A percentile compares a stretch with the other conserved stretches of the same genome.
These are phyloP conservation scores for Saussurea involucrata DNA, from an alignment of 129 eudicot species.

Conservation along the genomic window DNA sequence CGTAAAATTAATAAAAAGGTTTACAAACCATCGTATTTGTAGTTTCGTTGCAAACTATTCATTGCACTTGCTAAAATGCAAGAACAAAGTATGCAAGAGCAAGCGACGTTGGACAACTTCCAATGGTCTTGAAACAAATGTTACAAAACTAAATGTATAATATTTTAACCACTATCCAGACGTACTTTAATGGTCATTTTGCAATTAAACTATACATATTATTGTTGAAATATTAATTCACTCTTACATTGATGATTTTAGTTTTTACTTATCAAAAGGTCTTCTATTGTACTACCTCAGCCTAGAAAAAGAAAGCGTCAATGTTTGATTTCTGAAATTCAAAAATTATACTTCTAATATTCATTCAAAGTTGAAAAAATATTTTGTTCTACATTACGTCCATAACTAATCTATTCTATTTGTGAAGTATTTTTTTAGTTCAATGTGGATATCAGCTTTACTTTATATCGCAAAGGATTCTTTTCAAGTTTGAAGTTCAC, in stretches of 20 bases:
- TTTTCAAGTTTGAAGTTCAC: neutral
- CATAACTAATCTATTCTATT: neutral
- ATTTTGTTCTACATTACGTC: neutral
- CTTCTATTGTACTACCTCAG: neutral
- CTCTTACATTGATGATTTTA: neutral
- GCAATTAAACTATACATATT: neutral
- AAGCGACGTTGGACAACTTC: slow-evolving; percentile 6
- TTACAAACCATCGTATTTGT: neutral
- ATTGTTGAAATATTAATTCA: neutral
- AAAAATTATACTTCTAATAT: neutral
- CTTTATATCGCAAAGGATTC: neutral
- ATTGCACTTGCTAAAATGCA: slow-evolving; percentile 1
- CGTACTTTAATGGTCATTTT: neutral
- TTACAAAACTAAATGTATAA: neutral
- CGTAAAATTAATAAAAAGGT: neutral
- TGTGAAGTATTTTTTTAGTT: neutral
- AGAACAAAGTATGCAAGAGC: neutral
- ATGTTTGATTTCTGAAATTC: neutral
- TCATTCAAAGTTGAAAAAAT: neutral
- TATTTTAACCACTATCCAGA: neutral
- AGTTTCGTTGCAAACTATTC: neutral
- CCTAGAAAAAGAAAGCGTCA: neutral
- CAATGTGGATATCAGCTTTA: neutral
- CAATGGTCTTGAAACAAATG: neutral
- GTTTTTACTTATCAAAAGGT: slow-evolving; percentile 7